Conservation (phyloP, 208 protist species). For the Angomonas deanei region DNA sequence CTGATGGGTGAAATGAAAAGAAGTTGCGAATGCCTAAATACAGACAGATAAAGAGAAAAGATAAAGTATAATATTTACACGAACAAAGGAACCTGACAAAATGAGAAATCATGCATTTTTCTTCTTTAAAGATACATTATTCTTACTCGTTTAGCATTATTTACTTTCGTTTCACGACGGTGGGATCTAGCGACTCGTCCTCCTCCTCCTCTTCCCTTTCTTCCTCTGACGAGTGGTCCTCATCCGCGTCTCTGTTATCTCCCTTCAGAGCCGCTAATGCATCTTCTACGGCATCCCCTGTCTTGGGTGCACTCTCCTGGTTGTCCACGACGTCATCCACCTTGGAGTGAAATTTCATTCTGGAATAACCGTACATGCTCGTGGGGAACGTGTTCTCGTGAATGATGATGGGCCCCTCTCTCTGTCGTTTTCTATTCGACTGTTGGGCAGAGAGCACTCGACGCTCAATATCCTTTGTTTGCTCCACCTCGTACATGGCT, state of each 20-base stretch:
- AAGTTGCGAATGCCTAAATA: conserved; percentile 8
- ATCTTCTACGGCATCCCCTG: too few species aligned
- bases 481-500: conserved; percentile 60
- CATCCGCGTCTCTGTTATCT: too few species aligned
- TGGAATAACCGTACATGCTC: conserved; percentile 32
- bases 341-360: conserved; percentile 30
- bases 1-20: neutral
- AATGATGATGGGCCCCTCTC: conserved; percentile 41
- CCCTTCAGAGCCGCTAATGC: too few species aligned
- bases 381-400: conserved; percentile 42
- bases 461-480: conserved; percentile 44
- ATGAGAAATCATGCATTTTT: too few species aligned
- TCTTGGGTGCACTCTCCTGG: too few species aligned
- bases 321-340: too few species aligned
- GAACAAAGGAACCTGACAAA: too few species aligned
- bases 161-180: neutral
- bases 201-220: neutral
- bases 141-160: too few species aligned
- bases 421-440: neutral
- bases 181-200: neutral
- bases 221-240: neutral
- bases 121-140: neutral
- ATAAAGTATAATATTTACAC: neutral
- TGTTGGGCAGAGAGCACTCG: conserved; percentile 15
- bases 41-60: conserved; percentile 1